Conservation (phyloP, 1,284 basidiomycete species). For the Ganoderma meredithae region DNA sequence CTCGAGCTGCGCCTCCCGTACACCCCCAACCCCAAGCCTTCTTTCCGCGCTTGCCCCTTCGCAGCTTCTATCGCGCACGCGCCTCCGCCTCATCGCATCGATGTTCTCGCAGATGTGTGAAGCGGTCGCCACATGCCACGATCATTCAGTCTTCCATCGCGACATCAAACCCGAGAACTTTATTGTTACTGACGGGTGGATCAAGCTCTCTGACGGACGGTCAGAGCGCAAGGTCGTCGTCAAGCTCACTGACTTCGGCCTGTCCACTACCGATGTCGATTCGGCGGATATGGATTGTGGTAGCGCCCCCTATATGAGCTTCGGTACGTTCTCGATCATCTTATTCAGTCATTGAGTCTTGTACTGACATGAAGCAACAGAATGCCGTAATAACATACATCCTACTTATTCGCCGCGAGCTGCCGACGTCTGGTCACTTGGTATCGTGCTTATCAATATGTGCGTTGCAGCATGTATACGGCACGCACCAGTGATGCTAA, state of each 20-base stretch:
- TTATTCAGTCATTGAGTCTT: conserved; percentile 9
- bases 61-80: conserved; percentile 85
- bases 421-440: conserved; percentile 98
- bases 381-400: conserved; percentile 97
- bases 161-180: conserved; percentile 99
- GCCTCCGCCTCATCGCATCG: conserved; percentile 90
- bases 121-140: conserved; percentile 96
- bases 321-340: conserved; percentile 60
- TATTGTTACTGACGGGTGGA: conserved; percentile 87
- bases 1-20: conserved; percentile 55
- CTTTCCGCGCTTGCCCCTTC: conserved; percentile 88
- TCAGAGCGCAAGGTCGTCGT: conserved; percentile 83
- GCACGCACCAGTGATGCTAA: conserved; percentile 15
- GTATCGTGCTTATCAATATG: conserved; percentile 99
- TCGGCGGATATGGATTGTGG: conserved; percentile 98
- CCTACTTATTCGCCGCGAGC: conserved; percentile 93
- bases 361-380: conserved; percentile 47
- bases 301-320: conserved; percentile 99
- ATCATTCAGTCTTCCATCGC: conserved; percentile 90
- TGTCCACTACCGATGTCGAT: conserved; percentile 89
- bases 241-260: conserved; percentile 97
- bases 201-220: conserved; percentile 55
- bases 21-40: conserved; percentile 93
- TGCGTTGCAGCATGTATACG: conserved; percentile 46
- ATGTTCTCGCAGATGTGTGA: conserved; percentile 99